phyloP scores from a whole-genome alignment of 257 asterid genomes.

The Scutellaria baicalensis region DNA sequence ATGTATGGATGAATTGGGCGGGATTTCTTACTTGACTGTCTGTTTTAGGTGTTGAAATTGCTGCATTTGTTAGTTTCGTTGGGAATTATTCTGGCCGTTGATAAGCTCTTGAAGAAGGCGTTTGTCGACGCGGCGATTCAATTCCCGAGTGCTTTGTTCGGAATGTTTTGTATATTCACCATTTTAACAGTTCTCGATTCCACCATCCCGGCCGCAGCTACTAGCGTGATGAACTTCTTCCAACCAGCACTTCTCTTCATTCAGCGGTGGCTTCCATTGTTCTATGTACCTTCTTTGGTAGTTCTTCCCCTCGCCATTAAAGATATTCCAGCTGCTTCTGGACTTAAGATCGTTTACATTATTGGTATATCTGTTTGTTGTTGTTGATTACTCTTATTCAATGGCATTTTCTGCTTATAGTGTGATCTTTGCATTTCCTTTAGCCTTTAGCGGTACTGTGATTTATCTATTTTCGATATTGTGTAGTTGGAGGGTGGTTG shows the following conservation, averaged over 20 bases:
- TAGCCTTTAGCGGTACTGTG: not conserved
- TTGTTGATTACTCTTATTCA: not conserved
- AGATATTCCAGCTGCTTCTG: conserved; percentile 93
- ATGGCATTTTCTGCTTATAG: not conserved
- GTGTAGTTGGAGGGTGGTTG: conserved; percentile 88
- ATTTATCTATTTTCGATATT: not conserved
- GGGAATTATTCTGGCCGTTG: conserved; percentile 79
- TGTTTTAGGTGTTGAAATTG: conserved; percentile 51
- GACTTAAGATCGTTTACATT: conserved; percentile 64
- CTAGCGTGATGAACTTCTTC: conserved; percentile 70
- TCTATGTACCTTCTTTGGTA: conserved; percentile 90
- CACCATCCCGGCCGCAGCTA: conserved; percentile 67
- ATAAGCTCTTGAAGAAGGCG: conserved; percentile 66
- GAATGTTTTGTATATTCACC: conserved; percentile 92
- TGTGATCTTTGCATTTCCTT: not conserved
- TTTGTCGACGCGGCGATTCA: conserved; percentile 83
- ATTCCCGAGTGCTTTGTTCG: conserved; percentile 92
- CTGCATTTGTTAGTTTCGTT: conserved; percentile 76
- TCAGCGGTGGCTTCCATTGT: conserved; percentile 97
- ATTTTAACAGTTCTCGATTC: conserved; percentile 67
- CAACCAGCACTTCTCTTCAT: conserved; percentile 94
- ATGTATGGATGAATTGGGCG: not conserved
- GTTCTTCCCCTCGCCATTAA: conserved; percentile 87
- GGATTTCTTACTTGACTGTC: not conserved
- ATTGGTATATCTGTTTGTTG: conserved; percentile 36